phyloP scores from a whole-genome alignment of 2,329 filamentous ascomycete genomes.

The Clarireedia homoeocarpa region DNA sequence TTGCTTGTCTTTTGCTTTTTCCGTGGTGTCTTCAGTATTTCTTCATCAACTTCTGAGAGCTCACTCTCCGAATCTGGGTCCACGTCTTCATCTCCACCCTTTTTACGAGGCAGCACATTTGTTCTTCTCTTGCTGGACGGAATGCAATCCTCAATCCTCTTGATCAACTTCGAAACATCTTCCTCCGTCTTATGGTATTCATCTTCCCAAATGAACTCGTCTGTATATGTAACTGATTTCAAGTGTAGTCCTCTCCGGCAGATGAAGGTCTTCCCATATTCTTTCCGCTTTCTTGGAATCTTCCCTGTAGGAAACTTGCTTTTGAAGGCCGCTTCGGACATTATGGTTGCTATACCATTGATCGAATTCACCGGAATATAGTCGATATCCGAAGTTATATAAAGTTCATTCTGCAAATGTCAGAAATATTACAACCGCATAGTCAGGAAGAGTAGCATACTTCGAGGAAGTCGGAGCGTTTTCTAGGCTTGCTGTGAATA shows the following conservation, averaged over 20 bases:
- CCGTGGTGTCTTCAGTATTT: constrained; percentile 39
- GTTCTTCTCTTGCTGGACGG: constrained; percentile 60
- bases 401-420: constrained; percentile 68
- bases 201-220: constrained; percentile 89
- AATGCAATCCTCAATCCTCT: constrained; percentile 53
- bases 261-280: constrained; percentile 80
- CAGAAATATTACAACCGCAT: background rate
- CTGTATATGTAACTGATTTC: constrained; percentile 80
- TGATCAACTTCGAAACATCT: constrained; percentile 19
- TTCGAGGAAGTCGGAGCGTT: constrained; percentile 68
- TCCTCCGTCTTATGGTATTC: constrained; percentile 46
- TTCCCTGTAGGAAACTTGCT: constrained; percentile 65
- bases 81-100: constrained; percentile 20
- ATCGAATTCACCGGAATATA: constrained; percentile 81
- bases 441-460: constrained; percentile 32
- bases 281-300: constrained; percentile 62
- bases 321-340: constrained; percentile 64
- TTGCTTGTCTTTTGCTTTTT: constrained; percentile 46
- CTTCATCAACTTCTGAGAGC: constrained; percentile 11
- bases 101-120: background rate
- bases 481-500: constrained; percentile 75
- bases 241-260: constrained; percentile 87
- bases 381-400: constrained; percentile 82
- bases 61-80: constrained; percentile 17
- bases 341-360: constrained; percentile 76